phyloP scores from a whole-genome alignment of 495 filamentous ascomycete genomes.

The Staphylotrichum tortipilum region DNA sequence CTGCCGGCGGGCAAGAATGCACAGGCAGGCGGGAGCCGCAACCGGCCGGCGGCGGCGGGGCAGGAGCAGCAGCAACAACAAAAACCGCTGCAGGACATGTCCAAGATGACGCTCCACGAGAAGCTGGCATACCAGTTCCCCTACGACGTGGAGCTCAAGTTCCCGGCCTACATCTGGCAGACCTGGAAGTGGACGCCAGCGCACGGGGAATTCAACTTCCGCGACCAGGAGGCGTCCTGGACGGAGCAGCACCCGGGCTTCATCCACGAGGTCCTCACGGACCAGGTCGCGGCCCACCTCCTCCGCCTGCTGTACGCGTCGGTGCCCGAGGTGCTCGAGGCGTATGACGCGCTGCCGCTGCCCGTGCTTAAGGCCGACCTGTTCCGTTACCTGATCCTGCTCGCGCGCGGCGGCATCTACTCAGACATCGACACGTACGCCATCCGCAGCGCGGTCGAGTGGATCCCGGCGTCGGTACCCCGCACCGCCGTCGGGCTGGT shows the following conservation, averaged over 20 bases:
- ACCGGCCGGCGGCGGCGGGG: conserved; percentile 14
- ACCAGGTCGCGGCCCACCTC: conserved; percentile 71
- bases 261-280: conserved; percentile 93
- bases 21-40: conserved; percentile 15
- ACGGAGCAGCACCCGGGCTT: conserved; percentile 82
- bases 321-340: conserved; percentile 85
- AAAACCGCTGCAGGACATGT: conserved; percentile 43
- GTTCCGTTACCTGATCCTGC: conserved; percentile 91
- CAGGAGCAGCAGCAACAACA: conserved; percentile 43
- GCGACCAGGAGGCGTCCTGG: conserved; percentile 83
- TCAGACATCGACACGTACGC: conserved; percentile 92
- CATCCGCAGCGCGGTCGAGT: conserved; percentile 71
- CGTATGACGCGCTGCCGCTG: conserved; percentile 75
- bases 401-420: conserved; percentile 92
- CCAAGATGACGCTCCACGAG: conserved; percentile 61
- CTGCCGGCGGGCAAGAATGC: conserved; percentile 8
- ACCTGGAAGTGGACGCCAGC: conserved; percentile 91
- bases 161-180: conserved; percentile 98
- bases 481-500: conserved; percentile 71
- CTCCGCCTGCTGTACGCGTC: conserved; percentile 79
- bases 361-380: conserved; percentile 94
- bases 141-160: conserved; percentile 77
- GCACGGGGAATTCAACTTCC: conserved; percentile 70
- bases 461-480: conserved; percentile 75
- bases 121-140: conserved; percentile 89